Base-by-base conservation (phyloP, 768 basidiomycete species). In the Calocera cornea region DNA sequence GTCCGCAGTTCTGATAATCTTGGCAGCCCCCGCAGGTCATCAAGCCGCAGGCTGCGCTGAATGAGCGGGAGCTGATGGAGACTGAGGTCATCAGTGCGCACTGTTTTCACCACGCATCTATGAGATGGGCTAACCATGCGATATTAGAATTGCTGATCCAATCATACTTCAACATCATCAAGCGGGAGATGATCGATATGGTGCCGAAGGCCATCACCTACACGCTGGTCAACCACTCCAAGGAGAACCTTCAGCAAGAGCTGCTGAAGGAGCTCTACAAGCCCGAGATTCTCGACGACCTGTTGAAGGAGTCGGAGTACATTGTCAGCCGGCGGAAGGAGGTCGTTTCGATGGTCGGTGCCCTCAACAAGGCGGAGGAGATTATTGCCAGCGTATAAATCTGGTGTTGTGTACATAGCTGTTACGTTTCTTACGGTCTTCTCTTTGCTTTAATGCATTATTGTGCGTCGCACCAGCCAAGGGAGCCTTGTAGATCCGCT, bases 131-230 rank as follows among this genome's bases (percentile, higher is more conserved):
- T 65, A n/a, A 66, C 69, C 44, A 22, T 27, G 11, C 14, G 1
- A 41, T 41, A 34, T 74, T n/a, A 95, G 93, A 99, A 78, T 83
- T 97, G 60, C 86, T 99, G 74, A 98, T 98, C 72, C 84, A 90
- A 76, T 97, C 93, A 2, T 97, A 97, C 78, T 97, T 90, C 83
- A 94, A 97, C 79, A 94, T 97, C 71, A 92, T 97, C 66, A 98
- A 99, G 80, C 88, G 95, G 68, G 95, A 97, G 78, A 93, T 98
- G 90, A 98, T 98, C 73, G 95, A 98, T 78, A 97, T 97, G 93
- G 91, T 98, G 29, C 95, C 95, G 8, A 99, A 99, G 77, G 92
- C 92, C 19, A 92, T 97, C 75, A 86, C 89, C 11, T 79, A 90
- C 70, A 97, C 92, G 17, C 85, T 98, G 38, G 95, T 99, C 64